Evolutionary conservation across 176 grass and related monocot species (phyloP).

Genomic region (Oryza australiensis): DNA sequence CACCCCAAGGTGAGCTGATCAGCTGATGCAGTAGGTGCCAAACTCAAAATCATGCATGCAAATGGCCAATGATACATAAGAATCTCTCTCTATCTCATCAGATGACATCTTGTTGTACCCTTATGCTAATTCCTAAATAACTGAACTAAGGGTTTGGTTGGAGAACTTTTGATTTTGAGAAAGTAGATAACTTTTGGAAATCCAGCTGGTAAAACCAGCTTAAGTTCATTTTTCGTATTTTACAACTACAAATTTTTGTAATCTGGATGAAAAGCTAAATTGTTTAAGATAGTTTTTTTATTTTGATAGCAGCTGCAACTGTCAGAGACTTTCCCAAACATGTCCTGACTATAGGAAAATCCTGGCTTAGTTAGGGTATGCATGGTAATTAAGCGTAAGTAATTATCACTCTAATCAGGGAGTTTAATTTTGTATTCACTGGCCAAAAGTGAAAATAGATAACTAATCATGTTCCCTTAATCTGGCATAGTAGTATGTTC

Average conservation of each 20-base stretch:
- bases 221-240: no score
- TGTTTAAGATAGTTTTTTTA: no score
- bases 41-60: constrained; percentile 44
- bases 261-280: no score
- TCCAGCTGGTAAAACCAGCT: no score
- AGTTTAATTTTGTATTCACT: background rate
- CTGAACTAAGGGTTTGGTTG: background rate
- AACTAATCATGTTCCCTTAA: constrained; percentile 15
- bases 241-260: no score
- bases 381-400: background rate
- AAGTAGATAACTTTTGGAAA: no score
- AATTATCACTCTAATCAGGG: constrained; percentile 17
- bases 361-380: no score
- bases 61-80: constrained; percentile 30
- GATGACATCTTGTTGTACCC: constrained; percentile 34
- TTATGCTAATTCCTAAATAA: background rate
- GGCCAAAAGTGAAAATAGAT: constrained; percentile 28
- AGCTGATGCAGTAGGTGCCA: constrained; percentile 36
- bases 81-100: constrained; percentile 27
- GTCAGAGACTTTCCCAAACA: no score
- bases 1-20: constrained; percentile 37
- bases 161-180: no score
- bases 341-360: no score
- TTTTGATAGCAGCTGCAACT: no score
- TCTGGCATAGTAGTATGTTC: background rate